Base-by-base conservation (phyloP, 1,139 yeast genomes). In the Candida sp. region DNA sequence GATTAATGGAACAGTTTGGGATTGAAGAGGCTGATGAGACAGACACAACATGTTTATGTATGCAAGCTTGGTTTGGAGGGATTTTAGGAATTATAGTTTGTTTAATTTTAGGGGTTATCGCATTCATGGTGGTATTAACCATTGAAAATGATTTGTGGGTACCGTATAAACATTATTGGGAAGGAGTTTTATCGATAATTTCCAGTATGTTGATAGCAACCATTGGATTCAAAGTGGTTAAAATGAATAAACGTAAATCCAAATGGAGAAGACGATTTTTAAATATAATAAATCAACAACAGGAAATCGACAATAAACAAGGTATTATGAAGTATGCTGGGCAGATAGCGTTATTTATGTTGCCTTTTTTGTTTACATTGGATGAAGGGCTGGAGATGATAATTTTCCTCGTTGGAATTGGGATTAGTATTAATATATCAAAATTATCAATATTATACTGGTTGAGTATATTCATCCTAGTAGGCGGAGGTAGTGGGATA, bases 221-320 rank as follows among this genome's bases (percentile, higher is more conserved):
- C 5, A 73, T 73, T 77, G 78, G 77, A 1, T 52, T 70, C 21
- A 70, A 72, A 44, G 68, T 73, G 11, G 58, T 73, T 30, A 56
- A 77, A 33, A 74, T 73, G 22, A 69, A 61, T 45, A 66, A 61
- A 42, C 81, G 89, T 89, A 88, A 87, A 66, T 81, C 81, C 48
- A 89, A 89, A 64, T 90, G 97, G 97, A 80, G 86, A 56, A 66
- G 78, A 45, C 87, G 87, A 63, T 75, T 87, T 30, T 54, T 62
- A 2, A 33, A 43, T 9, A 48, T 63, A 7, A 49, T 64, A 22
- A 45, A 51, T 12, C 51, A 50, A 37, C 57, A 65, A 1, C 50
- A 55, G 23, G 45, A 49, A 27, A 50, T 45, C 19, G 55, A 54
- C 8, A 41, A 47, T n/a, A 42, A 34, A 8, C 43, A 41, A 22